Evolutionary conservation across 2,329 filamentous ascomycete genomes (phyloP).

Genomic region (Claviceps lovelessii): DNA sequence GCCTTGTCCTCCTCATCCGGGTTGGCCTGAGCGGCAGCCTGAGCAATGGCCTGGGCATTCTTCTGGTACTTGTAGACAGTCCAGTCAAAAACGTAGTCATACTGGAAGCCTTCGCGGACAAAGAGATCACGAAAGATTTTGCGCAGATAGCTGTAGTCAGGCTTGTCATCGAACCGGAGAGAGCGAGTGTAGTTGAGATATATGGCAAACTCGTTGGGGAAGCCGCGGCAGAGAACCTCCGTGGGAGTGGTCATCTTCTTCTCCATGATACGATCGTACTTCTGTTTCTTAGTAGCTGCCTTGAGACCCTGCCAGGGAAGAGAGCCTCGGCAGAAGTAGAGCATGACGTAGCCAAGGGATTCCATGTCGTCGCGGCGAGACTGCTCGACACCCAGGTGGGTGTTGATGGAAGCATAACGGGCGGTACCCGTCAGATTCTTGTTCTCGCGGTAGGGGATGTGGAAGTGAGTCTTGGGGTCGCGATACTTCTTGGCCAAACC

Average conservation of each 20-base stretch:
- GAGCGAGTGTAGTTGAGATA: conserved; percentile 99
- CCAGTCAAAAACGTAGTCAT: conserved; percentile 99
- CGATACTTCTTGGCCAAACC: conserved; percentile 99
- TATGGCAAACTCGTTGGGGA: conserved; percentile 98
- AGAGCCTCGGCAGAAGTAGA: conserved; percentile 98
- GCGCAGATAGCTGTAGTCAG: conserved; percentile 97
- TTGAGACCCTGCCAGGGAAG: conserved; percentile 98
- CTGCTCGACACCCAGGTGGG: conserved; percentile 95
- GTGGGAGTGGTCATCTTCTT: conserved; percentile 99
- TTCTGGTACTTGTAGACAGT: conserved; percentile 99
- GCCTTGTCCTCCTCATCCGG: conserved; percentile 66
- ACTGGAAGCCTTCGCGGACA: conserved; percentile 97
- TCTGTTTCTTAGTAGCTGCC: conserved; percentile 99
- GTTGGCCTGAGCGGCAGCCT: conserved; percentile 54
- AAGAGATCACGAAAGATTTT: conserved; percentile 99
- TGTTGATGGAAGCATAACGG: conserved; percentile 98
- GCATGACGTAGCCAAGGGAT: conserved; percentile 96
- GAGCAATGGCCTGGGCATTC: conserved; percentile 84
- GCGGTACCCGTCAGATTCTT: conserved; percentile 99
- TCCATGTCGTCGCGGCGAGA: conserved; percentile 99
- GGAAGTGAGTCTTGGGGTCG: conserved; percentile 98
- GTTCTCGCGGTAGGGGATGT: conserved; percentile 99
- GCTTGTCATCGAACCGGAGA: conserved; percentile 98
- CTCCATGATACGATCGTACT: conserved; percentile 99
- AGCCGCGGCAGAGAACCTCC: conserved; percentile 95